Conservation (phyloP, 768 basidiomycete species). For the Lentinula boryana region DNA sequence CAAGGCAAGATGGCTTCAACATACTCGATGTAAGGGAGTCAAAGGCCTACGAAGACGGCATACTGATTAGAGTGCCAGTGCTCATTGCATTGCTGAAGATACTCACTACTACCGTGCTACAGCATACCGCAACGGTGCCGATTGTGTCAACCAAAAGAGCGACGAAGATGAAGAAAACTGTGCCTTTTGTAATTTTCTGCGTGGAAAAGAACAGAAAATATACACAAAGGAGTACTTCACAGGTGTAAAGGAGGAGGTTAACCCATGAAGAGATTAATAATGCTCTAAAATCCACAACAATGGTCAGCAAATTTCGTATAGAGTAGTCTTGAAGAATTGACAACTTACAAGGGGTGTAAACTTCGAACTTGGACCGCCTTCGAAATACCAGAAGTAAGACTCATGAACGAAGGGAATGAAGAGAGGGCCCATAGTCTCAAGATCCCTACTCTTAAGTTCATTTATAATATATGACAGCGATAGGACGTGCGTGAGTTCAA, state of each 20-base stretch:
- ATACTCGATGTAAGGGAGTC: not conserved
- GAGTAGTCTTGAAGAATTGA: not conserved
- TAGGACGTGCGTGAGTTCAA: too few relatives aligned
- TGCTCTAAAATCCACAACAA: not conserved
- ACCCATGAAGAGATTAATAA: not conserved
- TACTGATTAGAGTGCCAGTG: too few relatives aligned
- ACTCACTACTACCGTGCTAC: not conserved
- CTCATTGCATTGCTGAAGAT: not conserved
- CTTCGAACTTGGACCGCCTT: too few relatives aligned
- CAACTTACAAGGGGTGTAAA: too few relatives aligned
- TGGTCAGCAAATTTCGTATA: not conserved
- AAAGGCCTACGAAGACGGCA: not conserved
- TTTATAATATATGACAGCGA: too few relatives aligned
- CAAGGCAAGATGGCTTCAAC: not conserved
- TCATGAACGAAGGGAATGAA: too few relatives aligned
- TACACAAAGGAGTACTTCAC: not conserved
- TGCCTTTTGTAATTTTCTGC: not conserved
- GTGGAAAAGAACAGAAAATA: not conserved
- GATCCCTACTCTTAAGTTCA: too few relatives aligned
- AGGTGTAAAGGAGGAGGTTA: not conserved
- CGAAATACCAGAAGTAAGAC: too few relatives aligned
- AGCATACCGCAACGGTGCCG: not conserved
- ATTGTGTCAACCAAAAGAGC: not conserved
- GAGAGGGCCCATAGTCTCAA: too few relatives aligned
- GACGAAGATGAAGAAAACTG: not conserved